Evolutionary conservation across 1,284 basidiomycete species (phyloP), one percentile per base, ranked within the genome.

Genomic region (Apiotrichum sp.): DNA sequence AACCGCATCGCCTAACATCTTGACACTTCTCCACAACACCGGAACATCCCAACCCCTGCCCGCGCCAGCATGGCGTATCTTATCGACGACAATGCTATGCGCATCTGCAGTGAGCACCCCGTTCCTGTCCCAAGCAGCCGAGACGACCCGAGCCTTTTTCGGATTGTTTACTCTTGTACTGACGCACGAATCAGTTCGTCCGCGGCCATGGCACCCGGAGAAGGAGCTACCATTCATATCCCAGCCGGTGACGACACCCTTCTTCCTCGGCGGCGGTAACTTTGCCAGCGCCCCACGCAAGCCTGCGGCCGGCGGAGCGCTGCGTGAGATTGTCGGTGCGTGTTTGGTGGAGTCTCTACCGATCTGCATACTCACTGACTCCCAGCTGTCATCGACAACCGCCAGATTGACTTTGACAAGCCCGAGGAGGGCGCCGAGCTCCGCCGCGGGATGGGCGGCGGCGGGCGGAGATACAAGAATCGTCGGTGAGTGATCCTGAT

Each of bases 381-480:
- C 9, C 31, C 56, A 77, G 78, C 79, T 57, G 76, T 78, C 13
- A 72, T 79, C 54, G 79, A 80, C 66, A 70, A 78, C 51, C 69
- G 79, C 22, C 75, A 77, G 62, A 81, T 97, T 57, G 90, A 91
- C n/a, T 98, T 97, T 70, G 93, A 98, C 75, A 91, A 91, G 42
- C 87, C 90, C 53, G 91, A 95, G 73, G 86, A 84, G 69, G 81
- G 88, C 50, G 85, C 87, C 31, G 89, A 88, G 6, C 89, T 89
- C 65, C 65, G 87, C 65, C 86, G 39, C 9, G 50, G 67, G 51
- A 59, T 62, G 36, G 56, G 63, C 43, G 88, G 87, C 0, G 89
- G 89, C 43, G 88, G 87, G 43, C 89, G 88, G 70, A 81, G 89
- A 59, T 93, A 93, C 80, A 93, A 93, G 74, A 89, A 95, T 77